Base-by-base conservation (phyloP, 2,329 filamentous ascomycete species). In the Paecilomyces dactylethromorphus region DNA sequence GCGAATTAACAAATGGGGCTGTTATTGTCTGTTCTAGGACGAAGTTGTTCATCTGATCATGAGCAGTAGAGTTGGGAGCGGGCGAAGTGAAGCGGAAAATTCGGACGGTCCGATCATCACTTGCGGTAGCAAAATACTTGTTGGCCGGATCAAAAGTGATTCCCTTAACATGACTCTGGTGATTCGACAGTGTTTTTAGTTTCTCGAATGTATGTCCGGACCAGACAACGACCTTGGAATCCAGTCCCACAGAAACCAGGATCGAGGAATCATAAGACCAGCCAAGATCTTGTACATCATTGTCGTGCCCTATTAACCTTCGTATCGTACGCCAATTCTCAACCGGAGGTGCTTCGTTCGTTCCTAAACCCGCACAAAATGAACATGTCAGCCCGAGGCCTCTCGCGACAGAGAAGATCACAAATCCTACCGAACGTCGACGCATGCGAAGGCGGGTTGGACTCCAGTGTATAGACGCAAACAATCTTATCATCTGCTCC, bases 401-500 rank as follows among this genome's bases (percentile, higher is more conserved):
- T 53, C 50, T 50, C 15, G 13, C 24, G 18, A 52, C 54, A 49
- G n/a, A 54, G 29, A 33, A 58, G 24, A 29, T 45, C 24, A 53
- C 31, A 21, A 33, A 13, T 21, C 50, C 18, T 86, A 85, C 91
- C 92, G 74, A 96, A 96, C 10, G 90, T 88, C 10, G 89, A 84
- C 56, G 88, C 83, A 68, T 90, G 84, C 29, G 89, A 82, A 2
- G 92, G 90, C 24, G 90, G 86, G 69, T 87, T 90, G 59, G 89
- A 85, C 75, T 97, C 92, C 57, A 97, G 84, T 62, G 90, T 88
- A 76, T 99, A 99, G 65, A 99, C 91, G 76, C 94, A 97, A 64
- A 99, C 95, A 71, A 99, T 93, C 81, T 97, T 97, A 79, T 99
- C 94, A 76, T 99, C 94, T 68, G 95, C 95, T 59, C 94, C 94